phyloP scores from a whole-genome alignment of 257 asterid genomes.

The Primulina tabacum region DNA sequence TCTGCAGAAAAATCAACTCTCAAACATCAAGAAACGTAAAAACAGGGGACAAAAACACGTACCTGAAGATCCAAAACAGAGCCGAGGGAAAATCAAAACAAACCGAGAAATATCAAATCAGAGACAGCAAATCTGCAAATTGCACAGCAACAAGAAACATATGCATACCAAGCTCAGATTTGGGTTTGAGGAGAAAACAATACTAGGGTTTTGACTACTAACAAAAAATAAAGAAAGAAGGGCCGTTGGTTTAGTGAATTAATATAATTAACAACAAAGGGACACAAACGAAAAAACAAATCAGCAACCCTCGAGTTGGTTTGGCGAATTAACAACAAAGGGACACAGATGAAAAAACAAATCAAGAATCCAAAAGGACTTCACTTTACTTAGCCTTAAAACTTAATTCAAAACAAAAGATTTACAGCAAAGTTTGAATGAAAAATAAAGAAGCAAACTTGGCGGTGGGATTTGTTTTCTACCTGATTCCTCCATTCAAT shows the following conservation, averaged over 20 bases:
- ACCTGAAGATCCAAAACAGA: conserved; percentile 34
- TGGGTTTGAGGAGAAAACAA: conserved; percentile 26
- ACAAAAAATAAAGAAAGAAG: conserved; percentile 28
- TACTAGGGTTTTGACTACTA: conserved; percentile 33
- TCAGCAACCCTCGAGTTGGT: conserved; percentile 20
- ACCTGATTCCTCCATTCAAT: neutral
- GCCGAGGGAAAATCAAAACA: conserved; percentile 25
- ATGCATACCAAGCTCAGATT: conserved; percentile 19
- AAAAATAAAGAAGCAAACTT: conserved; percentile 17
- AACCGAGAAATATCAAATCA: conserved; percentile 36
- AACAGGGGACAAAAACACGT: neutral
- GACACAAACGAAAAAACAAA: conserved; percentile 22
- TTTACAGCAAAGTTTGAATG: conserved; percentile 5
- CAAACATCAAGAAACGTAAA: conserved; percentile 1
- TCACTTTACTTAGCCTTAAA: conserved; percentile 24
- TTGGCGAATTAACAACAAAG: conserved; percentile 40
- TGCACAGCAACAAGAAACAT: conserved; percentile 22
- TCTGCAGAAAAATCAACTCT: neutral
- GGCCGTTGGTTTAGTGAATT: conserved; percentile 44
- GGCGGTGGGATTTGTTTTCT: conserved; percentile 3
- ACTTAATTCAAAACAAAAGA: conserved; percentile 23
- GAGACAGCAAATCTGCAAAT: conserved; percentile 29
- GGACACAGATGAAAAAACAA: conserved; percentile 21
- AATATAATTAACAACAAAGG: conserved; percentile 31
- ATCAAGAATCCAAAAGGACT: conserved; percentile 27